Evolutionary conservation across 257 asterid species (phyloP).

Genomic region (Buddleja alternifolia): DNA sequence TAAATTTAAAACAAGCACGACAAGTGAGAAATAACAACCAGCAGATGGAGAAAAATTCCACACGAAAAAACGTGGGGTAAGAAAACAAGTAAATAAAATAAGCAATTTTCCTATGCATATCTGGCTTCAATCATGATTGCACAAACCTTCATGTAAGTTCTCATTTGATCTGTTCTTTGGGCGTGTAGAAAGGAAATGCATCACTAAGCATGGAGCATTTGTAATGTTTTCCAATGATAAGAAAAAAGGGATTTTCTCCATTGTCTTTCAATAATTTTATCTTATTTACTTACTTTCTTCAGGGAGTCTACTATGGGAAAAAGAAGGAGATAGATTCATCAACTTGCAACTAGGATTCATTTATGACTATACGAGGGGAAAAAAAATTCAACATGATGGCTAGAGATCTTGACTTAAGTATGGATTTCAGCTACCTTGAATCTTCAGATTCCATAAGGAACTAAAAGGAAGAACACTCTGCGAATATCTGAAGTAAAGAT

Average conservation of each 20-base stretch:
- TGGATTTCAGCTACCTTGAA: constrained; percentile 9
- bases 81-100: too few relatives aligned
- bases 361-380: too few relatives aligned
- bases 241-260: neutral
- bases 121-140: neutral
- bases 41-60: constrained; percentile 3
- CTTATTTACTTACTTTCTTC: neutral
- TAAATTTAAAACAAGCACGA: constrained; percentile 29
- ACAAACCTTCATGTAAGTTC: neutral
- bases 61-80: too few relatives aligned
- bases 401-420: neutral
- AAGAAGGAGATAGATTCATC: neutral
- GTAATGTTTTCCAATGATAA: neutral
- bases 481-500: constrained; percentile 1
- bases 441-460: neutral
- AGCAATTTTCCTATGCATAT: too few relatives aligned
- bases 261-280: neutral
- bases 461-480: neutral
- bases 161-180: neutral
- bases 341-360: neutral
- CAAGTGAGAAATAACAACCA: constrained; percentile 10
- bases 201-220: neutral
- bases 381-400: neutral
- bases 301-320: neutral
- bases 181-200: neutral